These are phyloP conservation scores for Zygoascus ofunaensis DNA, from an alignment of 805 yeast species.

Conservation along the genomic window DNA sequence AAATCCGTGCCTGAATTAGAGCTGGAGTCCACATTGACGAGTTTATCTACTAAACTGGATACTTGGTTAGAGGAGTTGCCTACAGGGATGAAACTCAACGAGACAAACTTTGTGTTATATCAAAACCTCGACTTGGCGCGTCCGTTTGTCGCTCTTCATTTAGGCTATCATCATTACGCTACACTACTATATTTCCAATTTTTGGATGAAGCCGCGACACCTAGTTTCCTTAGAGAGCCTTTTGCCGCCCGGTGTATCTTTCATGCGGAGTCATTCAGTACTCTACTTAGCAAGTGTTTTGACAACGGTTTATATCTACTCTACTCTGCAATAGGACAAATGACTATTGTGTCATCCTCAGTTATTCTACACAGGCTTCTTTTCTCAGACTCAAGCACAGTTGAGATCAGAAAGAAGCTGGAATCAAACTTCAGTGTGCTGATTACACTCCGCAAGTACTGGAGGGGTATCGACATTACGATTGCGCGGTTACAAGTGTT, in stretches of 20 bases:
- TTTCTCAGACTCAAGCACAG: conserved; percentile 3
- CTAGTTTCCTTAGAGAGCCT: background rate
- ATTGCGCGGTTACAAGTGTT: conserved; percentile 4
- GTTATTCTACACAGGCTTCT: conserved; percentile 7
- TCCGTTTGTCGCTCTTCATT: conserved; percentile 6
- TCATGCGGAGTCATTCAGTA: conserved; percentile 4
- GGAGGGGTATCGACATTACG: conserved; percentile 2
- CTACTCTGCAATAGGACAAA: conserved; percentile 8
- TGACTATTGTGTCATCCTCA: conserved; percentile 9
- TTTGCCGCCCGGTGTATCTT: background rate
- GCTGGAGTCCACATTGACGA: background rate
- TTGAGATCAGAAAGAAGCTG: background rate
- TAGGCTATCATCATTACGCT: conserved; percentile 8
- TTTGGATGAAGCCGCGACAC: conserved; percentile 3
- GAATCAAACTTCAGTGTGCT: conserved; percentile 8
- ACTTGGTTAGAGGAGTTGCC: conserved; percentile 1
- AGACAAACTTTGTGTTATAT: conserved; percentile 2
- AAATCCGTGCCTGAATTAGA: background rate
- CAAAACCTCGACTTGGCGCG: conserved; percentile 2
- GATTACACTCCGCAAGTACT: conserved; percentile 5
- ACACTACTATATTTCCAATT: conserved; percentile 8
- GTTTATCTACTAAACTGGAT: background rate
- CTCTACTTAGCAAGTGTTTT: background rate
- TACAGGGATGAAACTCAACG: conserved; percentile 4
- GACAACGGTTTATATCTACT: conserved; percentile 1